A percentile compares a stretch with the other conserved stretches of the same genome.
Conservation (phyloP, 73 alveolate genomes). For the Uronychia binucleata region DNA sequence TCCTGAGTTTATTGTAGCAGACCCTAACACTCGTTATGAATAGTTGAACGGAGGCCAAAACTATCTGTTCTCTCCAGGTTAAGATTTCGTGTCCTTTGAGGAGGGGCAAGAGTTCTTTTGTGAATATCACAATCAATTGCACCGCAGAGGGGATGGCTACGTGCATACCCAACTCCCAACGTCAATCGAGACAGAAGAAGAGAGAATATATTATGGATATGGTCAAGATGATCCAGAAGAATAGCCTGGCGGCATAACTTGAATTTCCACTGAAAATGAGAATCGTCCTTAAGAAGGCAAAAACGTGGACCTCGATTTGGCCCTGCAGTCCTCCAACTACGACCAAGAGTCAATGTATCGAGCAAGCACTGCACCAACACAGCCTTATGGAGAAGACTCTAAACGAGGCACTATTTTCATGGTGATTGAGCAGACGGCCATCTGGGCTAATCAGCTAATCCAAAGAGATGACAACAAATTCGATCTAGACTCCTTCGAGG, state of each 20-base stretch:
- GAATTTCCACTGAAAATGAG: neutral
- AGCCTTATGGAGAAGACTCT: neutral
- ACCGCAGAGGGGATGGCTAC: neutral
- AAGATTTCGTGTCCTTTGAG: neutral
- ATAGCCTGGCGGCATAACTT: neutral
- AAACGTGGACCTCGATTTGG: neutral
- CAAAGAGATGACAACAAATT: slow-evolving; percentile 43
- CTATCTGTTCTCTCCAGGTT: neutral
- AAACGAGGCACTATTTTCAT: slow-evolving; percentile 7
- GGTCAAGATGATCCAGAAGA: neutral
- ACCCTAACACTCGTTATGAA: neutral
- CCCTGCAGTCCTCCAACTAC: neutral
- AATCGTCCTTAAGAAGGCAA: neutral
- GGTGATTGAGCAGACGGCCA: slow-evolving; percentile 8
- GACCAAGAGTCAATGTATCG: neutral
- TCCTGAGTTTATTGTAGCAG: neutral
- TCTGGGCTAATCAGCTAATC: slow-evolving; percentile 3
- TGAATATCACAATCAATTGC: neutral
- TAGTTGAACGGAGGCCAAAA: neutral
- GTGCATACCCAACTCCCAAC: neutral
- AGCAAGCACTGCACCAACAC: no score
- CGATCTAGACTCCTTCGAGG: slow-evolving; percentile 71
- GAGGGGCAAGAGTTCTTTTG: neutral
- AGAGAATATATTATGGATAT: neutral
- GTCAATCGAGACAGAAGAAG: no score